Evolutionary conservation across 1,284 basidiomycete genomes (phyloP).

Genomic region (Pseudozyma thailandica): DNA sequence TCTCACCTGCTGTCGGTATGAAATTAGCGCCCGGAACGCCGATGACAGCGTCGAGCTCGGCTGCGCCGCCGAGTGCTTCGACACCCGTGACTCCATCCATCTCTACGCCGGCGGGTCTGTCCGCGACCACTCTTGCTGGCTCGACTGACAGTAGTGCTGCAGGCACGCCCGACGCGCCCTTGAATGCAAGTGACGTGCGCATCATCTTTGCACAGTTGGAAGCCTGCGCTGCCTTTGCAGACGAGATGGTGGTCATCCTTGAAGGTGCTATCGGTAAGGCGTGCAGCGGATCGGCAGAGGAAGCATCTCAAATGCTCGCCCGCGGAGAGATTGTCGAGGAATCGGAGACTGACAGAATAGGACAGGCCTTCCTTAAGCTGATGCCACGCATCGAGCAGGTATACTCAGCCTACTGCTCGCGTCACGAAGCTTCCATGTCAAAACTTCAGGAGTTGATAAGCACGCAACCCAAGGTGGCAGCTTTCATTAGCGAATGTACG

Average conservation of each 20-base stretch:
- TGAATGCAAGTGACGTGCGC: constrained; percentile 78
- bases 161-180: constrained; percentile 63
- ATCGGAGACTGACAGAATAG: constrained; percentile 75
- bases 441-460: constrained; percentile 70
- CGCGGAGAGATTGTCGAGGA: constrained; percentile 21
- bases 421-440: constrained; percentile 80
- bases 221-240: constrained; percentile 78
- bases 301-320: constrained; percentile 29
- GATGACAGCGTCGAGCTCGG: neutral
- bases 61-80: constrained; percentile 17
- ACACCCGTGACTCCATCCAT: constrained; percentile 28
- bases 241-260: constrained; percentile 73
- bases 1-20: constrained; percentile 11
- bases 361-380: constrained; percentile 79
- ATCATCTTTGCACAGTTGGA: constrained; percentile 83
- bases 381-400: constrained; percentile 80
- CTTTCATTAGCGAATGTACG: constrained; percentile 68
- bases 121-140: constrained; percentile 4
- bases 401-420: constrained; percentile 87
- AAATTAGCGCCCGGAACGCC: constrained; percentile 10
- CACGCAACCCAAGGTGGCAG: constrained; percentile 52
- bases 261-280: constrained; percentile 66
- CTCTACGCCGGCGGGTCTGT: constrained; percentile 11
- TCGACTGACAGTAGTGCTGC: constrained; percentile 7
- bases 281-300: constrained; percentile 35